A percentile compares a stretch with the other conserved stretches of the same genome.
Evolutionary conservation across 1,284 basidiomycete genomes (phyloP).

Genomic region (Ganoderma leucocontextum): DNA sequence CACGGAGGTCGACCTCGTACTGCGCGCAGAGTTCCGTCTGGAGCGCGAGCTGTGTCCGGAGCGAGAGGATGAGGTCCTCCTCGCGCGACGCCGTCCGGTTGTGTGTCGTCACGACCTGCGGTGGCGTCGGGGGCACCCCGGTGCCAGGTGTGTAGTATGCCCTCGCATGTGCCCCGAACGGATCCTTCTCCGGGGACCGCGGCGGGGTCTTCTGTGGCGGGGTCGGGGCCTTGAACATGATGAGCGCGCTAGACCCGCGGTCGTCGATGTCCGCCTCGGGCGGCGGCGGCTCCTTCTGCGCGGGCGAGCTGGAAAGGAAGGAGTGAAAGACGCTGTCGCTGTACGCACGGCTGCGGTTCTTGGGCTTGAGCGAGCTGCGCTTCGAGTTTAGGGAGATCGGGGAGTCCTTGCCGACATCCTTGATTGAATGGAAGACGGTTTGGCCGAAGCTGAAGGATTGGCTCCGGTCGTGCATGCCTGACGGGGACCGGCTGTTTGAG

Average conservation of each 20-base stretch:
- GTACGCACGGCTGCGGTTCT: slow-evolving; percentile 57
- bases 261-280: slow-evolving; percentile 72
- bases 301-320: slow-evolving; percentile 43
- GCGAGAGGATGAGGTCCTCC: slow-evolving; percentile 70
- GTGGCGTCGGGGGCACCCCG: slow-evolving; percentile 73
- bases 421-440: slow-evolving; percentile 56
- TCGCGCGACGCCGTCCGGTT: slow-evolving; percentile 70
- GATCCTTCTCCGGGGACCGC: slow-evolving; percentile 60
- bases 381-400: slow-evolving; percentile 35
- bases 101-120: slow-evolving; percentile 53
- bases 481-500: slow-evolving; percentile 26
- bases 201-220: slow-evolving; percentile 1
- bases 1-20: slow-evolving; percentile 74
- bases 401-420: slow-evolving; percentile 25
- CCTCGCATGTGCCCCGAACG: slow-evolving; percentile 74
- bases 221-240: slow-evolving; percentile 50
- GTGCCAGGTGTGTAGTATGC: slow-evolving; percentile 80
- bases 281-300: slow-evolving; percentile 31
- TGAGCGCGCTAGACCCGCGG: slow-evolving; percentile 53
- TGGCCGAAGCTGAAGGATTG: slow-evolving; percentile 71
- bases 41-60: slow-evolving; percentile 75
- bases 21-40: slow-evolving; percentile 76
- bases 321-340: slow-evolving; percentile 71
- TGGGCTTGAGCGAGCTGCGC: slow-evolving; percentile 39
- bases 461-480: slow-evolving; percentile 46